These are phyloP conservation scores for Reutealis trisperma DNA, from an alignment of 345 rosid genomes.

Conservation along the genomic window DNA sequence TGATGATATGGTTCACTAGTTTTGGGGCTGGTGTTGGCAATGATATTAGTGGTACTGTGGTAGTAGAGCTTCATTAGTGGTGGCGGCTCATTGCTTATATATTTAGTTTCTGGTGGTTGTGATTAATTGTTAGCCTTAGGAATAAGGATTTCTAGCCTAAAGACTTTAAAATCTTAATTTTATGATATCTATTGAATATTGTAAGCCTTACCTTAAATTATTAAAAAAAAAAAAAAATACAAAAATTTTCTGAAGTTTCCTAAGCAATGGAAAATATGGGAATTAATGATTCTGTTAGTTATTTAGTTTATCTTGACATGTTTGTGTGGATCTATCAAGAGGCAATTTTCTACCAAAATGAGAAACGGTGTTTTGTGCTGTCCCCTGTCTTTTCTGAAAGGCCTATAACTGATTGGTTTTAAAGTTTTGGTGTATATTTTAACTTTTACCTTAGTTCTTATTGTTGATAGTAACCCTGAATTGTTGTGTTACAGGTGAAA, in stretches of 20 bases:
- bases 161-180: not conserved
- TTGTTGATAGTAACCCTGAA: not conserved
- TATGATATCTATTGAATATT: too few relatives aligned
- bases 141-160: not conserved
- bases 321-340: not conserved
- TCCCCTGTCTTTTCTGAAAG: not conserved
- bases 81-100: not conserved
- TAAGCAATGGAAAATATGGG: not conserved
- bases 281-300: not conserved
- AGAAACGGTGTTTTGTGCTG: not conserved
- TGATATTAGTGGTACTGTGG: not conserved
- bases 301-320: not conserved
- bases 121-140: not conserved
- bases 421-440: not conserved
- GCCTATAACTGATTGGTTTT: not conserved
- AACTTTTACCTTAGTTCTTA: not conserved
- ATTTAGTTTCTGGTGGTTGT: not conserved
- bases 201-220: too few relatives aligned
- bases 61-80: not conserved
- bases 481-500: constrained; percentile 55
- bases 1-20: not conserved
- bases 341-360: not conserved
- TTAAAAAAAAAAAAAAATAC: not conserved
- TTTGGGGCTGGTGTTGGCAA: not conserved
- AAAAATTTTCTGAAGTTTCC: not conserved